Percentiles rank a stretch among this genome's conserved stretches.
Evolutionary conservation across 2,329 filamentous ascomycete genomes (phyloP).

Genomic region (Ceratocystis huliohia): DNA sequence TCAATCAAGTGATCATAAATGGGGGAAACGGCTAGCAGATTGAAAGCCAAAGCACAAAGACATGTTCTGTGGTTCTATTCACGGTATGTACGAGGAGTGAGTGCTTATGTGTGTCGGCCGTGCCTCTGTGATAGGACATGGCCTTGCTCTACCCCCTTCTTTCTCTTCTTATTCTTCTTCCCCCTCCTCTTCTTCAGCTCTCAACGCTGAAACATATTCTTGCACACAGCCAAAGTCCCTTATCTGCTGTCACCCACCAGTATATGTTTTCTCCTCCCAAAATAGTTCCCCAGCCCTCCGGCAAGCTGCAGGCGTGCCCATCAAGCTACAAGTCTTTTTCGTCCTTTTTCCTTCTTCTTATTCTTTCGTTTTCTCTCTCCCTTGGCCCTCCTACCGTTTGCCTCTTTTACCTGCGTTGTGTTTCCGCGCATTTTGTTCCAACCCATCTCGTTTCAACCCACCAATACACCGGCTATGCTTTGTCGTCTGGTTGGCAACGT

Average conservation of each 20-base stretch:
- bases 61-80: background rate
- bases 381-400: background rate
- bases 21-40: background rate
- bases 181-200: background rate
- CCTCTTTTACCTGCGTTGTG: background rate
- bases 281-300: background rate
- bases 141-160: background rate
- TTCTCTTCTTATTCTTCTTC: background rate
- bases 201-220: background rate
- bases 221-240: background rate
- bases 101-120: background rate
- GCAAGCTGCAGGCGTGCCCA: background rate
- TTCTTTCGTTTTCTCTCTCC: background rate
- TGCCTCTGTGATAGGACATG: background rate
- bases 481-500: background rate
- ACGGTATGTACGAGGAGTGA: no score
- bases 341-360: constrained; percentile 1
- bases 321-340: background rate
- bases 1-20: background rate
- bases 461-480: background rate
- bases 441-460: background rate
- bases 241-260: background rate
- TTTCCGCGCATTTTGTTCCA: background rate
- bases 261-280: background rate
- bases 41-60: background rate